These are phyloP conservation scores for Sporormia fimetaria DNA, from an alignment of 495 filamentous ascomycete genomes.

Conservation along the genomic window DNA sequence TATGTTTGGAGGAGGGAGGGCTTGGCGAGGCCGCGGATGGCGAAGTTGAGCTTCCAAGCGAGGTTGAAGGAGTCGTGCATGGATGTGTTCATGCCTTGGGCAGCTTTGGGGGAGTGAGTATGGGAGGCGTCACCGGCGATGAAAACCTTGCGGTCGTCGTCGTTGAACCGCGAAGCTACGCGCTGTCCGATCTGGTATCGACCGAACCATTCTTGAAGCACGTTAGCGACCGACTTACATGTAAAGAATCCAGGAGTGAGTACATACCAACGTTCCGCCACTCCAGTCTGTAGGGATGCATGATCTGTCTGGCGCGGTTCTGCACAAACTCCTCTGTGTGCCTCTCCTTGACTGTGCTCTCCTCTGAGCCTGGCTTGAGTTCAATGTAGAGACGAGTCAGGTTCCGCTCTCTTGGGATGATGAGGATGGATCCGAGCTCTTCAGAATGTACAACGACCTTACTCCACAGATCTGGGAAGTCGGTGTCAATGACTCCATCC, in stretches of 20 bases:
- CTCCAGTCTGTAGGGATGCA: conserved; percentile 55
- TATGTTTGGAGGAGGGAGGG: conserved; percentile 23
- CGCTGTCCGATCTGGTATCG: conserved; percentile 45
- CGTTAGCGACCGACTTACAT: not conserved
- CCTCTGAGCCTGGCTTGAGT: conserved; percentile 53
- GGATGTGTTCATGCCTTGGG: conserved; percentile 29
- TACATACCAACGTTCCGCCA: conserved; percentile 47
- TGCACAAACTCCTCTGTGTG: conserved; percentile 59
- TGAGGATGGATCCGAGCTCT: conserved; percentile 58
- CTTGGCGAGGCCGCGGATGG: conserved; percentile 24
- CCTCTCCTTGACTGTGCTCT: conserved; percentile 48
- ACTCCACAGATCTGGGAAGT: conserved; percentile 69
- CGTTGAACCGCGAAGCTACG: conserved; percentile 19
- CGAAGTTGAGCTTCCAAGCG: conserved; percentile 28
- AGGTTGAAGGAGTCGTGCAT: conserved; percentile 29
- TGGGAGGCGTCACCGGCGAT: conserved; percentile 27
- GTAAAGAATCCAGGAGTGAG: not conserved
- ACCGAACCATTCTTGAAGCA: conserved; percentile 49
- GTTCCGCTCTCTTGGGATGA: conserved; percentile 62
- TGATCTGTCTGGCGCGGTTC: conserved; percentile 51
- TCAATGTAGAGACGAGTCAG: conserved; percentile 71
- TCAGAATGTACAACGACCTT: conserved; percentile 56
- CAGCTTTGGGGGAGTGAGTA: conserved; percentile 27
- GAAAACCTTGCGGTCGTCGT: conserved; percentile 21
- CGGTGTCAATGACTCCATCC: conserved; percentile 62